Conservation (phyloP, 108 stramenopile species). For the Nitzschia sp. region DNA sequence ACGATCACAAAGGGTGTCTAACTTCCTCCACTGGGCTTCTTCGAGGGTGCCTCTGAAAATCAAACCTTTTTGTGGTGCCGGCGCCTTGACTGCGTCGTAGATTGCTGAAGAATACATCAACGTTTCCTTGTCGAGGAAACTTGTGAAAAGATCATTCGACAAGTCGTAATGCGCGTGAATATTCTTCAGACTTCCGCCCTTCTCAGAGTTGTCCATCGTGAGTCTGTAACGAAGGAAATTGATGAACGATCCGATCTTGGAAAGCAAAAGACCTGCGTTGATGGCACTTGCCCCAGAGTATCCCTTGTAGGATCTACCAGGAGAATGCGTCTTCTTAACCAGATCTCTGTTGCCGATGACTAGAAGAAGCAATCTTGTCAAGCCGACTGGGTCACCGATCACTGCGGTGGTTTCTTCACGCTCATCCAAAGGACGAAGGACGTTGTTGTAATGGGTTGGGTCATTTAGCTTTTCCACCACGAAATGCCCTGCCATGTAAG, state of each 20-base stretch:
- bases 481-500: slow-evolving; percentile 91
- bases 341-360: slow-evolving; percentile 87
- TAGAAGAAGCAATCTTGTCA: slow-evolving; percentile 79
- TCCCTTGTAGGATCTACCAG: slow-evolving; percentile 49
- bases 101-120: slow-evolving; percentile 95
- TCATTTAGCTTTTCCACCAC: slow-evolving; percentile 63
- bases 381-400: slow-evolving; percentile 81
- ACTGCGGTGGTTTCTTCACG: slow-evolving; percentile 56
- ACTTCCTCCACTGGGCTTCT: slow-evolving; percentile 95
- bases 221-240: slow-evolving; percentile 88
- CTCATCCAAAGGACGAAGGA: slow-evolving; percentile 40
- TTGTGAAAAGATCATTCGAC: slow-evolving; percentile 88
- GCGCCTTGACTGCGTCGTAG: slow-evolving; percentile 73
- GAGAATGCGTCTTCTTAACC: slow-evolving; percentile 19
- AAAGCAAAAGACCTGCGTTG: slow-evolving; percentile 78
- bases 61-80: slow-evolving; percentile 41
- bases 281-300: slow-evolving; percentile 63
- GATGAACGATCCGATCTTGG: slow-evolving; percentile 79
- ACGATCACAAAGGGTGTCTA: slow-evolving; percentile 85
- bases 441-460: slow-evolving; percentile 56
- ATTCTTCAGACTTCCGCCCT: slow-evolving; percentile 79
- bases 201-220: slow-evolving; percentile 93
- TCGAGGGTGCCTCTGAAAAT: slow-evolving; percentile 74
- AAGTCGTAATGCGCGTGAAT: slow-evolving; percentile 98
- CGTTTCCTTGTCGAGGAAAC: slow-evolving; percentile 84